Evolutionary conservation across 2,329 filamentous ascomycete genomes (phyloP).

Genomic region (Epichloe hybrida): DNA sequence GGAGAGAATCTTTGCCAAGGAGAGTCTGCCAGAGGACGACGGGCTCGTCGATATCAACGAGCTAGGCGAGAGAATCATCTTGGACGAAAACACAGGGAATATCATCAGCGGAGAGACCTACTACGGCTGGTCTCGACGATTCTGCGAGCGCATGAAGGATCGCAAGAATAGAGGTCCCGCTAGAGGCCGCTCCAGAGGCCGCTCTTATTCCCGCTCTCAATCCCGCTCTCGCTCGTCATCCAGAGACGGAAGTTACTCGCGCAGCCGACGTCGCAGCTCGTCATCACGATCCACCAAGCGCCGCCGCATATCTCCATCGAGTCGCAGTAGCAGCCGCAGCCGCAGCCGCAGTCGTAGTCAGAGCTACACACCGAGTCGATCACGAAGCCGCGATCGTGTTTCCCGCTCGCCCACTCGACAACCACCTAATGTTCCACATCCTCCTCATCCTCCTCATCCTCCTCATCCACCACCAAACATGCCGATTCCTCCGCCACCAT

Average conservation of each 20-base stretch:
- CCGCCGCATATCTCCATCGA: conserved; percentile 13
- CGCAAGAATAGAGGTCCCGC: conserved; percentile 20
- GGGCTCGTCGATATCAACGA: conserved; percentile 55
- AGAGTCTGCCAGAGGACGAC: conserved; percentile 32
- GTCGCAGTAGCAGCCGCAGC: conserved; percentile 7
- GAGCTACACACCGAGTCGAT: conserved; percentile 14
- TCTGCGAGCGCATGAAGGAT: conserved; percentile 70
- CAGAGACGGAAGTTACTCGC: conserved; percentile 13
- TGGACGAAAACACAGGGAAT: conserved; percentile 54
- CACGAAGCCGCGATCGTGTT: conserved; percentile 9
- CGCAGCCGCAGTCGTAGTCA: conserved; percentile 12
- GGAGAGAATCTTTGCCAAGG: conserved; percentile 50
- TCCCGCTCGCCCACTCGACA: conserved; percentile 8
- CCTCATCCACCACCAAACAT: conserved; percentile 3
- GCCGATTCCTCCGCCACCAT: conserved; percentile 20
- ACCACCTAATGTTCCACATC: conserved; percentile 4
- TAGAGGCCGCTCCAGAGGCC: conserved; percentile 22
- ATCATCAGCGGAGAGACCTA: conserved; percentile 58
- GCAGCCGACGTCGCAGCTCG: conserved; percentile 16
- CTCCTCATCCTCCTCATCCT: conserved; percentile 14
- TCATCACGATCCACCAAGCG: conserved; percentile 20
- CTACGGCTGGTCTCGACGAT: conserved; percentile 73
- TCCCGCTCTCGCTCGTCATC: conserved; percentile 16
- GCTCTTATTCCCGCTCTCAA: conserved; percentile 19
- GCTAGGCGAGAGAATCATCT: conserved; percentile 55